Evolutionary conservation across 306 rosid genomes (phyloP).

Genomic region (Castanea mollissima): DNA sequence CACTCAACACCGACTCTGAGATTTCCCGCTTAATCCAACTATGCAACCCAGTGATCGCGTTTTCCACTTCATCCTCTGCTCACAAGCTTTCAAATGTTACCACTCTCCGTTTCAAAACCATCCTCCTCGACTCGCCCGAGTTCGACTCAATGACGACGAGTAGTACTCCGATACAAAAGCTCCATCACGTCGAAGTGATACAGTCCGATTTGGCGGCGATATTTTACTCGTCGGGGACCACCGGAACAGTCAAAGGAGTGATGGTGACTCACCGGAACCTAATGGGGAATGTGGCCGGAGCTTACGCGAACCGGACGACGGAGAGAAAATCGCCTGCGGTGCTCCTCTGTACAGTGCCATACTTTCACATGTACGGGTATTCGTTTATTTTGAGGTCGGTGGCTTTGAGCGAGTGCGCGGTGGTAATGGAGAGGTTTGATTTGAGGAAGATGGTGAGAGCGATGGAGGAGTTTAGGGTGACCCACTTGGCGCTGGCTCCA

Average conservation of each 20-base stretch:
- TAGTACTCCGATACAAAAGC: not conserved
- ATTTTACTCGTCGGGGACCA: slow-evolving; percentile 60
- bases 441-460: slow-evolving; percentile 37
- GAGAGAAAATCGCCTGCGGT: slow-evolving; percentile 32
- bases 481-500: slow-evolving; percentile 32
- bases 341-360: slow-evolving; percentile 36
- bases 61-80: slow-evolving; percentile 25
- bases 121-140: slow-evolving; percentile 52
- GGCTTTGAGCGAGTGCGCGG: slow-evolving; percentile 38
- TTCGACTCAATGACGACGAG: slow-evolving; percentile 34
- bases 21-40: slow-evolving; percentile 26
- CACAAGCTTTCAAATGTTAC: not conserved
- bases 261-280: slow-evolving; percentile 51
- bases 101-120: not conserved
- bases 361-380: slow-evolving; percentile 52
- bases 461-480: slow-evolving; percentile 39
- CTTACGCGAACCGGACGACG: slow-evolving; percentile 2
- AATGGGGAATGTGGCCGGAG: slow-evolving; percentile 11
- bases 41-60: slow-evolving; percentile 39
- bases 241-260: slow-evolving; percentile 57
- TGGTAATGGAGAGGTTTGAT: slow-evolving; percentile 41
- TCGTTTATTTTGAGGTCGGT: slow-evolving; percentile 22
- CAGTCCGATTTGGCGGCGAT: slow-evolving; percentile 53
- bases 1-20: slow-evolving; percentile 40
- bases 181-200: slow-evolving; percentile 20